Percentiles rank a stretch among this genome's conserved stretches.
These are phyloP conservation scores for Rhizoclosmatium globosum DNA, from an alignment of 192 early-diverging fungal genomes.

Conservation along the genomic window DNA sequence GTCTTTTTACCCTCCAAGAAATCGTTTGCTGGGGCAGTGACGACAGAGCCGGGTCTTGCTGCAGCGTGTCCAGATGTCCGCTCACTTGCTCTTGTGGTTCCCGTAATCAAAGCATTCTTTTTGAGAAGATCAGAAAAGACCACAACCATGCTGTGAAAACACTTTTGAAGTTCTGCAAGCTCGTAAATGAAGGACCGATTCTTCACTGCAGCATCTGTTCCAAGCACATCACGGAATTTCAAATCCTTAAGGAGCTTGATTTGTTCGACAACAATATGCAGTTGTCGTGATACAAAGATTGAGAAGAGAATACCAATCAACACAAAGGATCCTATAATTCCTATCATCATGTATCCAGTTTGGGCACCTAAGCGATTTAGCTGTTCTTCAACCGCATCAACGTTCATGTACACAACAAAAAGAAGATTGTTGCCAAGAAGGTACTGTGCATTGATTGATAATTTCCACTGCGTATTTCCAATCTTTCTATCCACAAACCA, in stretches of 20 bases:
- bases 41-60: too few relatives aligned
- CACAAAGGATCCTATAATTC: conserved; percentile 5
- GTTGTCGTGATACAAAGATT: not conserved
- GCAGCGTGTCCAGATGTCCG: too few relatives aligned
- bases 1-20: too few relatives aligned
- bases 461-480: not conserved
- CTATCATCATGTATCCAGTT: not conserved
- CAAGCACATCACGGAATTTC: conserved; percentile 18
- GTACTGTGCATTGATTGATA: too few relatives aligned
- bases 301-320: conserved; percentile 10
- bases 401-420: not conserved
- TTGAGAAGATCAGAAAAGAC: not conserved
- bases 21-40: too few relatives aligned
- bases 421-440: not conserved
- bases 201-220: conserved; percentile 8
- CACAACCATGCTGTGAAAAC: conserved; percentile 6
- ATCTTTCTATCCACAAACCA: not conserved
- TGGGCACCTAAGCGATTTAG: not conserved
- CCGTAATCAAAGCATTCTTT: not conserved
- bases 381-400: not conserved
- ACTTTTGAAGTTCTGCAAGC: conserved; percentile 13
- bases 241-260: conserved; percentile 23
- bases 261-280: not conserved
- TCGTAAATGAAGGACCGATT: conserved; percentile 6
- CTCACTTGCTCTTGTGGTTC: too few relatives aligned